Percentiles rank a stretch among this genome's conserved stretches.
These are phyloP conservation scores for Ascocoryne sarcoides DNA, from an alignment of 2,329 filamentous ascomycete genomes.

Conservation along the genomic window DNA sequence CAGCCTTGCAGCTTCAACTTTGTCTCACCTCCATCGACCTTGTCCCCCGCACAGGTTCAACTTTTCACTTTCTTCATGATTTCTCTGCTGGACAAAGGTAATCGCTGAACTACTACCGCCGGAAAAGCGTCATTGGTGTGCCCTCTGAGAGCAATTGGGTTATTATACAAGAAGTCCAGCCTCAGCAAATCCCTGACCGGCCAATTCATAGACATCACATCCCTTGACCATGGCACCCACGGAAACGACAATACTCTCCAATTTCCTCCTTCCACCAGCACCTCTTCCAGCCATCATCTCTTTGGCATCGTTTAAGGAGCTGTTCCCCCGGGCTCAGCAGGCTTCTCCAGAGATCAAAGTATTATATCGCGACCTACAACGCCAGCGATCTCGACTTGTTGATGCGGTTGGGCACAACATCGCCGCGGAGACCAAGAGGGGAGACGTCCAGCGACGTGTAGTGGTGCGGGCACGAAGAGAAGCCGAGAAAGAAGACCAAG, in stretches of 20 bases:
- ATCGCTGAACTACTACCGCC: no score
- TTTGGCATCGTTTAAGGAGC: constrained; percentile 62
- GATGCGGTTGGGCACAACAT: constrained; percentile 60
- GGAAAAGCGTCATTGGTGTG: no score
- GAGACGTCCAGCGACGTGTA: constrained; percentile 48
- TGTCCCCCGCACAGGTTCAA: no score
- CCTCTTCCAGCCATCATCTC: constrained; percentile 65
- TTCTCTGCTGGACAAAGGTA: no score
- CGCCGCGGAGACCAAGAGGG: constrained; percentile 52
- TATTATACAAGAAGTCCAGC: no score
- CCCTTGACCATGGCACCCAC: constrained; percentile 54
- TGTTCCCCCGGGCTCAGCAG: constrained; percentile 56
- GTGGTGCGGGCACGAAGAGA: constrained; percentile 45
- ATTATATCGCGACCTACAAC: constrained; percentile 73
- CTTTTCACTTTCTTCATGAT: no score
- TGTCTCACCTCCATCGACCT: no score
- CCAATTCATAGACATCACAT: not conserved
- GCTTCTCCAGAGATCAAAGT: constrained; percentile 24
- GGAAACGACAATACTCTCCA: constrained; percentile 65
- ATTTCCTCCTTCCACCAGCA: constrained; percentile 71
- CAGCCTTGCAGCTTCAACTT: not conserved
- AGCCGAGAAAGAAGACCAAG: constrained; percentile 45
- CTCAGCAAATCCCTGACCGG: not conserved
- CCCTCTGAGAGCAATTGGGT: no score
- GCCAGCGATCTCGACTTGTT: constrained; percentile 59